These are phyloP conservation scores for Leptographium wingfieldii DNA, from an alignment of 2,329 filamentous ascomycete genomes.

Conservation along the genomic window DNA sequence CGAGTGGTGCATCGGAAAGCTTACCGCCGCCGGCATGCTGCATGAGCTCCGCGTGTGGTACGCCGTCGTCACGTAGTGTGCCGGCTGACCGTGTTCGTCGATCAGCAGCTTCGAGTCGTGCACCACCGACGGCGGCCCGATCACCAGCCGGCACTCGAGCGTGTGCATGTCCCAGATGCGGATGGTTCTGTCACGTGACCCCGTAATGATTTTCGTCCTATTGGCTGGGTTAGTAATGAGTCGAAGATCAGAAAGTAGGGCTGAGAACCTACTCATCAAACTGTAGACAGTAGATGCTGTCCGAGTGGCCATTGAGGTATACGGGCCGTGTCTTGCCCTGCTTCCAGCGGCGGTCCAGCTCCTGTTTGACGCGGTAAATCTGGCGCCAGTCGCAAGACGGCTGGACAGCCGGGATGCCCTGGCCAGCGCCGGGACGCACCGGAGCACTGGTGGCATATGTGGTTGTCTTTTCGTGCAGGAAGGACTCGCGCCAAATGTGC, in stretches of 20 bases:
- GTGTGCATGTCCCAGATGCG: slow-evolving; percentile 93
- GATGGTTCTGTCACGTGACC: slow-evolving; percentile 89
- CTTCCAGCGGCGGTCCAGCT: slow-evolving; percentile 70
- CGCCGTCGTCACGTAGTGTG: slow-evolving; percentile 38
- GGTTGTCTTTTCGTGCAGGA: slow-evolving; percentile 45
- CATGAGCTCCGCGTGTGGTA: slow-evolving; percentile 22
- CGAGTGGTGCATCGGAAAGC: slow-evolving; percentile 58
- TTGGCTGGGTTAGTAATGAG: not conserved
- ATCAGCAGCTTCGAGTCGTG: slow-evolving; percentile 36
- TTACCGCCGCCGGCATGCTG: slow-evolving; percentile 41
- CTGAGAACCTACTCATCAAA: slow-evolving; percentile 72
- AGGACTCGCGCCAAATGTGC: slow-evolving; percentile 52
- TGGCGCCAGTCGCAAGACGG: slow-evolving; percentile 72
- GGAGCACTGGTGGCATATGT: slow-evolving; percentile 46
- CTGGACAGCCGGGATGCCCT: slow-evolving; percentile 40
- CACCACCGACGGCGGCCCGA: slow-evolving; percentile 62
- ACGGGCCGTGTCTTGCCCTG: slow-evolving; percentile 65
- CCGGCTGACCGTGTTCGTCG: slow-evolving; percentile 36
- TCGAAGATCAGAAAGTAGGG: not conserved
- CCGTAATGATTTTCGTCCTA: slow-evolving; percentile 89
- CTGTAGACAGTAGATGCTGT: slow-evolving; percentile 95
- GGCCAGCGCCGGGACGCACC: slow-evolving; percentile 38
- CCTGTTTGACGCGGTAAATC: slow-evolving; percentile 66
- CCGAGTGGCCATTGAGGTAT: slow-evolving; percentile 84
- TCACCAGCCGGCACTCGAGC: slow-evolving; percentile 71